A percentile compares a stretch with the other conserved stretches of the same genome.
These are phyloP conservation scores for Cutaneotrichosporon sp. DNA, from an alignment of 1,284 basidiomycete genomes.

Conservation along the genomic window DNA sequence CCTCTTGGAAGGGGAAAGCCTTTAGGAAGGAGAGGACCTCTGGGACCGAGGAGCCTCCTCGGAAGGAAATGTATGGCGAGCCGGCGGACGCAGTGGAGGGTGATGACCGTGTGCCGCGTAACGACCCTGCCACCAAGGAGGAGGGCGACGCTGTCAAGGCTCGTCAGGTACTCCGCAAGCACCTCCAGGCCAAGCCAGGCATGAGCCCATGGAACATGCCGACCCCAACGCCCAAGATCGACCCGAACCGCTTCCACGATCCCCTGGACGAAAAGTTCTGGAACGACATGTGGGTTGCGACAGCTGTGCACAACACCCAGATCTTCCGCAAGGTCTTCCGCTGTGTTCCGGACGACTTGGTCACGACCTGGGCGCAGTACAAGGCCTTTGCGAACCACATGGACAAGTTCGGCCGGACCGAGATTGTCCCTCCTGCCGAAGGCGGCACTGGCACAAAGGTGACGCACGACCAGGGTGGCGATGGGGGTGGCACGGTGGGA, in stretches of 20 bases:
- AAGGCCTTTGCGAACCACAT: slow-evolving; percentile 72
- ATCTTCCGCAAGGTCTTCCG: slow-evolving; percentile 91
- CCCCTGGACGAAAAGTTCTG: slow-evolving; percentile 80
- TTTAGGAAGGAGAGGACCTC: too few relatives aligned
- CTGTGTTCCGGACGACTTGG: slow-evolving; percentile 79
- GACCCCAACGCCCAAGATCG: slow-evolving; percentile 63
- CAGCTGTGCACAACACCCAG: slow-evolving; percentile 81
- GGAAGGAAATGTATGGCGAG: slow-evolving; percentile 48
- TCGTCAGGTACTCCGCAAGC: slow-evolving; percentile 56
- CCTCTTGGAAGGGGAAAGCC: too few relatives aligned
- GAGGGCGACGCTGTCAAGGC: slow-evolving; percentile 53
- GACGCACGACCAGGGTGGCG: slow-evolving; percentile 49
- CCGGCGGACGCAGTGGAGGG: slow-evolving; percentile 56
- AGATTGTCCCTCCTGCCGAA: slow-evolving; percentile 8
- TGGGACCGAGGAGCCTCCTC: slow-evolving; percentile 18
- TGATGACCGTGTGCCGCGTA: slow-evolving; percentile 48
- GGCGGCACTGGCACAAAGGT: slow-evolving; percentile 35
- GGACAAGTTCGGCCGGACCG: slow-evolving; percentile 57
- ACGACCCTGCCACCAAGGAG: slow-evolving; percentile 27
- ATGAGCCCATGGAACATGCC: slow-evolving; percentile 52
- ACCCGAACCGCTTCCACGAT: slow-evolving; percentile 76
- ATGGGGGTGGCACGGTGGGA: slow-evolving; percentile 47
- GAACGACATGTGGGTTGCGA: slow-evolving; percentile 80
- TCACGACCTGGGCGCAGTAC: slow-evolving; percentile 92
- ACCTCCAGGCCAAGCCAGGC: slow-evolving; percentile 56